These are phyloP conservation scores for Chytriomyces sp. DNA, from an alignment of 192 early-diverging fungal species.

Conservation along the genomic window DNA sequence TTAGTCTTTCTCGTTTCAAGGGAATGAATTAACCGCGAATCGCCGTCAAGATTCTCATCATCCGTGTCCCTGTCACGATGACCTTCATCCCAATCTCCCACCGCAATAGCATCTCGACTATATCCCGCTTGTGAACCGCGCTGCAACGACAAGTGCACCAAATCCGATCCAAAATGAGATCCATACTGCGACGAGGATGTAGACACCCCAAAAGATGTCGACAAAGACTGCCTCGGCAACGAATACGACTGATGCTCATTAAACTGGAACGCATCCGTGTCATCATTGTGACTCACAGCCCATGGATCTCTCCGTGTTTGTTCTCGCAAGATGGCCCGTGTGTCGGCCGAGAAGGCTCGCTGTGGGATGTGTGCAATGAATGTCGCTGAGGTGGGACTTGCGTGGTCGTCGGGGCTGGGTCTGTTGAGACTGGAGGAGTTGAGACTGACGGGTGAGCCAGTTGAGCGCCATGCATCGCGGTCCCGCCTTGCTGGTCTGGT, in stretches of 20 bases:
- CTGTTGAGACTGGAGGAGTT: no score
- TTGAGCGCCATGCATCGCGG: neutral
- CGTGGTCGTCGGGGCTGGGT: neutral
- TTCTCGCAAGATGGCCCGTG: neutral
- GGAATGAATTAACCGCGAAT: neutral
- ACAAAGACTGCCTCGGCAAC: neutral
- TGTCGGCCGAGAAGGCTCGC: neutral
- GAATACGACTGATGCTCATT: neutral
- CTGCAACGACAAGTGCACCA: neutral
- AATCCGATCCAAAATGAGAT: neutral
- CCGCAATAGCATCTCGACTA: neutral
- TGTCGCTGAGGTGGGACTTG: neutral
- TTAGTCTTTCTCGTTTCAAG: neutral
- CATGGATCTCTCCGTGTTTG: neutral
- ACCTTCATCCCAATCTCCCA: neutral
- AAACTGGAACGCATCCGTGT: neutral
- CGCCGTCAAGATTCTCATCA: neutral
- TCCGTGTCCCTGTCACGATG: neutral
- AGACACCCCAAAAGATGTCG: neutral
- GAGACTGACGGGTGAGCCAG: neutral
- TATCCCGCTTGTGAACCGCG: neutral
- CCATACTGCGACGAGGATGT: neutral
- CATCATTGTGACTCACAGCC: neutral
- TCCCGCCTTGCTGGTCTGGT: neutral
- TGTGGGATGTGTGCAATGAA: neutral